Evolutionary conservation across 495 filamentous ascomycete genomes (phyloP).

Genomic region (Tuber microsphaerosporum): DNA sequence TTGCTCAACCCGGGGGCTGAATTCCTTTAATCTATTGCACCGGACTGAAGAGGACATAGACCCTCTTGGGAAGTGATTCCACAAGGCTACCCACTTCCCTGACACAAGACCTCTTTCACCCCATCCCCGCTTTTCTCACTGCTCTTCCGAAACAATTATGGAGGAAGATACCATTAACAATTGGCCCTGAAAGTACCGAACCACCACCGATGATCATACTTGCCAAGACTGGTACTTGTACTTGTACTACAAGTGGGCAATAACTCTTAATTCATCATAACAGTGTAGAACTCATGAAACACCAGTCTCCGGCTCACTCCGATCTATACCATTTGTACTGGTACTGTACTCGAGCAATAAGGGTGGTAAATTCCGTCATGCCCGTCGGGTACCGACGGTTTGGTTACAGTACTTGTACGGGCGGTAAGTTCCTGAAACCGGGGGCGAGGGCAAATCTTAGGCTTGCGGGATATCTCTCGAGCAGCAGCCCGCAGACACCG

Average conservation of each 20-base stretch:
- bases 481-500: no score
- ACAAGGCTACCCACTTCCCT: background rate
- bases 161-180: background rate
- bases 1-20: no score
- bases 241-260: background rate
- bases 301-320: no score
- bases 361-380: background rate
- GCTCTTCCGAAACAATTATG: background rate
- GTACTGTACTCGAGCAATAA: no score
- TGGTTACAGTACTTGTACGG: no score
- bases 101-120: background rate
- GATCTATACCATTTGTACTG: no score
- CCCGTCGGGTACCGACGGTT: background rate
- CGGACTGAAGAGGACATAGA: background rate
- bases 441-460: background rate
- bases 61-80: background rate
- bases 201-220: background rate
- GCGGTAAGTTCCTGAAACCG: background rate
- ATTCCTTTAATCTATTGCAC: no score
- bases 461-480: no score
- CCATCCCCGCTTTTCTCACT: background rate
- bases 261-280: background rate
- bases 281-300: background rate
- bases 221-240: background rate
- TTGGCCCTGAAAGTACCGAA: background rate